phyloP scores from a whole-genome alignment of 352 stramenopile genomes.

The Globisporangium okanoganense region DNA sequence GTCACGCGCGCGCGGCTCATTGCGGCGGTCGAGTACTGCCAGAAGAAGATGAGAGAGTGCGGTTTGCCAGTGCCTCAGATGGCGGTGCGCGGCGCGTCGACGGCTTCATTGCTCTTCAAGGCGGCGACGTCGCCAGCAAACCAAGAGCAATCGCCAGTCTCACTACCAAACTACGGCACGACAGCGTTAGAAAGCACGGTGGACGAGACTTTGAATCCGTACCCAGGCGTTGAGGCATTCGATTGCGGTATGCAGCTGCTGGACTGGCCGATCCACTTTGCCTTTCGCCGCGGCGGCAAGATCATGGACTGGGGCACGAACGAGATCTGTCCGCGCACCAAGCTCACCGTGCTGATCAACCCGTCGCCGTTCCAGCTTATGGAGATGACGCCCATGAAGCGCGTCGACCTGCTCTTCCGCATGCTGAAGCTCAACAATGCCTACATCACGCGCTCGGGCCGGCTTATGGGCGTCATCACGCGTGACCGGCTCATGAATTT shows the following conservation, averaged over 20 bases:
- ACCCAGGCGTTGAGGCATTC: conserved; percentile 8
- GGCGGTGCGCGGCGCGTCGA: conserved; percentile 9
- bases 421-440: conserved; percentile 90
- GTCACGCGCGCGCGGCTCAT: conserved; percentile 54
- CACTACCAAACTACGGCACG: background rate
- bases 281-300: conserved; percentile 62
- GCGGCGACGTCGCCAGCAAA: conserved; percentile 15
- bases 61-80: background rate
- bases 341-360: conserved; percentile 72
- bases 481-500: conserved; percentile 79
- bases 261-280: conserved; percentile 63
- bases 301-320: conserved; percentile 77
- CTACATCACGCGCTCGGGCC: conserved; percentile 78
- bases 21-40: conserved; percentile 54
- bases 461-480: conserved; percentile 76
- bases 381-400: conserved; percentile 81
- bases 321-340: conserved; percentile 50
- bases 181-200: background rate
- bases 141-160: no score
- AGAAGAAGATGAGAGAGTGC: conserved; percentile 24
- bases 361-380: conserved; percentile 80
- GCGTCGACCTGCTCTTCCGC: conserved; percentile 82
- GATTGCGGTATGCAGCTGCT: conserved; percentile 26
- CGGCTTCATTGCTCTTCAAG: conserved; percentile 30
- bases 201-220: conserved; percentile 7